Conservation (phyloP, 2,329 filamentous ascomycete genomes). For the Pseudogymnoascus sp. region DNA sequence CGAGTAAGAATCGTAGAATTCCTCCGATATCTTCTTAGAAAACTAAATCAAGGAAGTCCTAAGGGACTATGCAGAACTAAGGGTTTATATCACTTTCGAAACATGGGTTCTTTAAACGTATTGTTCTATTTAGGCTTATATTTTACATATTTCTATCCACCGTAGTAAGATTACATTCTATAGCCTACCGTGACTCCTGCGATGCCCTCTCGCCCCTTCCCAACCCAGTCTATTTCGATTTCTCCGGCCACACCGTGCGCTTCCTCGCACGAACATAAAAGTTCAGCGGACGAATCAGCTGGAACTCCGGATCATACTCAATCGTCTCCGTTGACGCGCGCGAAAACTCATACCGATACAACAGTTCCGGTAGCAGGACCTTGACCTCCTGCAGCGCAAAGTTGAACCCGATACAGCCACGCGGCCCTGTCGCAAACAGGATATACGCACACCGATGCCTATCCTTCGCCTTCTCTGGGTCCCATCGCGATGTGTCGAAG, state of each 20-base stretch:
- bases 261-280: slow-evolving; percentile 24
- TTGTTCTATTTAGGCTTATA: not conserved
- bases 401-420: slow-evolving; percentile 34
- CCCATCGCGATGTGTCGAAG: slow-evolving; percentile 20
- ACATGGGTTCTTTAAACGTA: not conserved
- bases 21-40: not conserved
- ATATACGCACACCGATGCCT: slow-evolving; percentile 24
- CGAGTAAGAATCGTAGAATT: not conserved
- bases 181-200: not conserved
- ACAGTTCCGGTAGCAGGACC: slow-evolving; percentile 30
- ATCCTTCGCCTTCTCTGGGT: slow-evolving; percentile 15
- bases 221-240: slow-evolving; percentile 27
- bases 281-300: slow-evolving; percentile 32
- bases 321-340: slow-evolving; percentile 27
- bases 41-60: not conserved
- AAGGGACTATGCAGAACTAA: not conserved
- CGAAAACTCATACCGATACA: slow-evolving; percentile 31
- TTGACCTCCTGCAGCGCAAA: slow-evolving; percentile 32
- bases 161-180: not conserved
- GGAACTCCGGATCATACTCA: slow-evolving; percentile 34
- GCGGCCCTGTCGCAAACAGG: slow-evolving; percentile 30
- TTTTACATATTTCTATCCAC: not conserved
- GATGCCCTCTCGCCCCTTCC: not conserved
- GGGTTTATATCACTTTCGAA: not conserved
- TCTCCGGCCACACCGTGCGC: slow-evolving; percentile 17